phyloP scores from a whole-genome alignment of 805 yeast species.

The Kregervanrija delftensis region DNA sequence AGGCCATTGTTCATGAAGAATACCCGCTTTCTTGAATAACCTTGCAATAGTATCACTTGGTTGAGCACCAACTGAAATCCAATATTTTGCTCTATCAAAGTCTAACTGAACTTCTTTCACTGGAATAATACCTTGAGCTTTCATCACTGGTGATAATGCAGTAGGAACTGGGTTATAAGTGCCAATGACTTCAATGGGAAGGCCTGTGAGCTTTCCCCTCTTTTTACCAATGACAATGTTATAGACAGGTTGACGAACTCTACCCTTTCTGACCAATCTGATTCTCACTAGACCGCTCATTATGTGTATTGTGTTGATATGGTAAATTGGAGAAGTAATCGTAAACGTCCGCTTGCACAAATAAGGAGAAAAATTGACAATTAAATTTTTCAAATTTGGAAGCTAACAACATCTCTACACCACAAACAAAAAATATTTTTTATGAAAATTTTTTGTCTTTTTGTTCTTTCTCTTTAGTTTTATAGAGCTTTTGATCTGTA shows the following conservation, averaged over 20 bases:
- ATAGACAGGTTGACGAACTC: conserved; percentile 79
- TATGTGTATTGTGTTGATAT: not conserved
- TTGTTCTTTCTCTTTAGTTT: not conserved
- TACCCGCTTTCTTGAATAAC: conserved; percentile 73
- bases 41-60: conserved; percentile 78
- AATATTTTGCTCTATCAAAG: conserved; percentile 83
- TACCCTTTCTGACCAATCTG: conserved; percentile 88
- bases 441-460: not conserved
- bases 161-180: conserved; percentile 82
- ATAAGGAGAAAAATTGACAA: too few species aligned
- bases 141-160: conserved; percentile 58
- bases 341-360: too few species aligned
- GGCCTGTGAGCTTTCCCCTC: conserved; percentile 70
- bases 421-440: too few species aligned
- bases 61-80: conserved; percentile 97
- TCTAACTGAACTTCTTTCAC: conserved; percentile 78
- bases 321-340: too few species aligned
- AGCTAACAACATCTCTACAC: too few species aligned
- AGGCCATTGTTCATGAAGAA: conserved; percentile 55
- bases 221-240: conserved; percentile 85
- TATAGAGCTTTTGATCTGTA: not conserved
- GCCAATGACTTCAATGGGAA: conserved; percentile 93
- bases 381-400: too few species aligned
- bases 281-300: conserved; percentile 77
- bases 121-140: conserved; percentile 47